Base-by-base conservation (phyloP, 352 stramenopile genomes). In the Globisporangium okanoganense region DNA sequence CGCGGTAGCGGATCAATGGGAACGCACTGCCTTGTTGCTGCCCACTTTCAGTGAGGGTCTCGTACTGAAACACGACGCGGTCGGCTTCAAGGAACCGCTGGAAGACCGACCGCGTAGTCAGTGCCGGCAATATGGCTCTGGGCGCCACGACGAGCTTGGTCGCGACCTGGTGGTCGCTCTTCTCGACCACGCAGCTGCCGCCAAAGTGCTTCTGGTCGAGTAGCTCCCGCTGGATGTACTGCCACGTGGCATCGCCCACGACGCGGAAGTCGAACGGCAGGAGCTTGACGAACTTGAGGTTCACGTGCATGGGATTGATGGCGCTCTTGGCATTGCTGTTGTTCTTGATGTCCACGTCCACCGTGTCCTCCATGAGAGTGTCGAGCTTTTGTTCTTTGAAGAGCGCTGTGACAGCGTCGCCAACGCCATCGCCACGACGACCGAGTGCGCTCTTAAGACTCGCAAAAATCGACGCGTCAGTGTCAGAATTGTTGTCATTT, bases 241-340 rank as follows among this genome's bases (percentile, higher is more conserved):
- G 33, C 57, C 57, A 63, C 18, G 45, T 24, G 4, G 35, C 57
- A 18, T 31, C 24, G 47, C 18, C 24, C 33, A 63, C 36, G 2
- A 25, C 33, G 9, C 45, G 57, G 13, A 25, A 56, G 24, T 57
- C 47, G 18, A 63, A 63, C 18, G 57, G 57, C 20, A 56, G 38
- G 22, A 63, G 18, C 24, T 63, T 56, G 7, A 41, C 47, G 18
- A 63, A 12, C 14, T 45, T 54, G 31, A 52, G 36, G 31, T 63
- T 18, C 33, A 63, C 22, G 10, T 35, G 35, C 24, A 50, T 43
- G 16, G 5, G 40, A 5, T 45, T 16, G 6, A 6, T 9, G 16
- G 40, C 20, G 18, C 24, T 13, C 24, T 25, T 3, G n/a, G n/a
- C n/a, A 31, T 36, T 18, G 44, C 41, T n/a, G 29, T 14, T 14